Conservation (phyloP, 2,329 filamentous ascomycete genomes). For the Aspergillus tubingensis region DNA sequence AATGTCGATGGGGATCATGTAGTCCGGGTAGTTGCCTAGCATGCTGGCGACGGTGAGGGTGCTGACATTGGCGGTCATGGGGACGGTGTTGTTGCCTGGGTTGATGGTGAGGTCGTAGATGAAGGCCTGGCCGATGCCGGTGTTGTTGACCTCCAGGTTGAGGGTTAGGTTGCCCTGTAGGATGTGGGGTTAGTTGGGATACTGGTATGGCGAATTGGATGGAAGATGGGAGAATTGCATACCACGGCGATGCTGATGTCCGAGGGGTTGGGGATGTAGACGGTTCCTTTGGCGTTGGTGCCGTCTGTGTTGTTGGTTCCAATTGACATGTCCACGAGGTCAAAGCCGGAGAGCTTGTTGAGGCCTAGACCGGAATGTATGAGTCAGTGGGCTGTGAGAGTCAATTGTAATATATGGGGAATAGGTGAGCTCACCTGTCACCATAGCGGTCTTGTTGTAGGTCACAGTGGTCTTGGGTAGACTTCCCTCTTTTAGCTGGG, state of each 20-base stretch:
- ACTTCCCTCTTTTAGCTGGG: constrained; percentile 52
- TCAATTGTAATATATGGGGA: not conserved
- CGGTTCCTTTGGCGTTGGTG: constrained; percentile 57
- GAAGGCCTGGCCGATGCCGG: constrained; percentile 52
- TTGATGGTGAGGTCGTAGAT: constrained; percentile 54
- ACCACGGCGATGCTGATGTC: constrained; percentile 58
- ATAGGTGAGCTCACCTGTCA: constrained; percentile 51
- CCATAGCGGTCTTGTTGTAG: constrained; percentile 59
- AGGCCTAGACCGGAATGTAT: constrained; percentile 46
- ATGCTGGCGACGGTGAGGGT: constrained; percentile 39
- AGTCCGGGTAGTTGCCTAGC: constrained; percentile 45
- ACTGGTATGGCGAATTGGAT: not conserved
- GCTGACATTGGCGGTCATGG: constrained; percentile 54
- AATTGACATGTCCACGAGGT: constrained; percentile 52
- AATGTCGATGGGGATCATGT: constrained; percentile 54
- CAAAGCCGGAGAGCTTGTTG: constrained; percentile 58
- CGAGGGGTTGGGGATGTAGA: constrained; percentile 62
- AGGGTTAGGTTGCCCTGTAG: constrained; percentile 57
- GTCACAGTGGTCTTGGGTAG: constrained; percentile 54
- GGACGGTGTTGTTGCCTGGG: constrained; percentile 57
- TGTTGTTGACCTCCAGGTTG: constrained; percentile 52
- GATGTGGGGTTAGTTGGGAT: constrained; percentile 10
- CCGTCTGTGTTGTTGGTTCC: constrained; percentile 45
- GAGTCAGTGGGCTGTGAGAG: too few relatives aligned
- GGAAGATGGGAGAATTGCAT: constrained; percentile 6